Evolutionary conservation across 2,329 filamentous ascomycete genomes (phyloP).

Genomic region (Ceratocystis destructans): DNA sequence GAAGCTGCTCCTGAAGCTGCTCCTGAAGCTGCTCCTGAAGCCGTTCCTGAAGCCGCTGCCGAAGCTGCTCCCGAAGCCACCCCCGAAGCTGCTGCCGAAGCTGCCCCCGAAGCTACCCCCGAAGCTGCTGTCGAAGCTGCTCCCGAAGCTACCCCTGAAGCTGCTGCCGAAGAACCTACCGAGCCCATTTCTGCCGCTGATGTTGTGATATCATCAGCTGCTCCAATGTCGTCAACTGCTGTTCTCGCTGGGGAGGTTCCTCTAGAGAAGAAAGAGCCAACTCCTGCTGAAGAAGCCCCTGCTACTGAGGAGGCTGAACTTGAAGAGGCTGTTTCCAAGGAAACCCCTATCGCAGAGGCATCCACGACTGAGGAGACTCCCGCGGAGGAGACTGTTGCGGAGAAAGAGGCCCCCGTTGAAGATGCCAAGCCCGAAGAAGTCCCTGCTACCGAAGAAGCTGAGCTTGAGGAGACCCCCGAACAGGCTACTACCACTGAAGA

Average conservation of each 20-base stretch:
- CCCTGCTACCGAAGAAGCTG: background rate
- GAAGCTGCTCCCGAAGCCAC: background rate
- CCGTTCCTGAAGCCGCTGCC: background rate
- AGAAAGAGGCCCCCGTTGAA: conserved; percentile 27
- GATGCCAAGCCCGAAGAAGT: conserved; percentile 27
- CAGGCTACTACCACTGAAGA: background rate
- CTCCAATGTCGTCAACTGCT: conserved; percentile 4
- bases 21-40: background rate
- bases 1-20: background rate
- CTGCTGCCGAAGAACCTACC: background rate
- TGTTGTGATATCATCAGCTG: conserved; percentile 11
- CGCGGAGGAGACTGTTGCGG: conserved; percentile 44
- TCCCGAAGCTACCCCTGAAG: background rate
- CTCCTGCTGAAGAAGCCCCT: conserved; percentile 38
- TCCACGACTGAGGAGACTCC: conserved; percentile 30
- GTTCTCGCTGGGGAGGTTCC: conserved; percentile 14
- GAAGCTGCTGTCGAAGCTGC: background rate
- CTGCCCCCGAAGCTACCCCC: conserved; percentile 18
- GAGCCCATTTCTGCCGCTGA: conserved; percentile 4
- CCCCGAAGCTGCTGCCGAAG: conserved; percentile 2
- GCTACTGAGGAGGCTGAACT: conserved; percentile 42
- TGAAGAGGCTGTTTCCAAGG: conserved; percentile 43
- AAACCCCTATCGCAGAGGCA: conserved; percentile 27
- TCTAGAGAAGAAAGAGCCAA: conserved; percentile 8
- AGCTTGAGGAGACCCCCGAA: background rate